Base-by-base conservation (phyloP, 1,284 basidiomycete species). In the Vanrija pseudolonga region DNA sequence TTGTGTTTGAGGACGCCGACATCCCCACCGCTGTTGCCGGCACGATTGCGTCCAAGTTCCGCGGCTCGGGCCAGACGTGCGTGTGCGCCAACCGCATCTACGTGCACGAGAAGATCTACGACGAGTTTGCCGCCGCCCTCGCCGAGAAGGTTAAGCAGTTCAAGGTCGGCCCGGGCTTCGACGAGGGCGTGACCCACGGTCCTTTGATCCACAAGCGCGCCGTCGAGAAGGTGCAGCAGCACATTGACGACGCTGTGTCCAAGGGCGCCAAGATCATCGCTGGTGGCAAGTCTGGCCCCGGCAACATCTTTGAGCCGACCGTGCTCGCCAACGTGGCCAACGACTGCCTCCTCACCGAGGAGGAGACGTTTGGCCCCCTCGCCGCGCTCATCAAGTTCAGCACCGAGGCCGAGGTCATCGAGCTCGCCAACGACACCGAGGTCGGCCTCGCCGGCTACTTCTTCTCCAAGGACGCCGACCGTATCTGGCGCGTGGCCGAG, bases 401-500 rank as follows among this genome's bases (percentile, higher is more conserved):
- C 68, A 89, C 88, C 0, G 96, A 99, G 76, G 90, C 92, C 47
- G 88, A 98, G 71, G 93, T 94, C 3, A 79, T 98, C 55, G 82
- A 82, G 65, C 78, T 88, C 53, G 94, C 95, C 28, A 98, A 99
- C 76, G 78, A 85, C 63, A 82, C 87, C 1, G 83, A 89, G 22
- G 85, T 90, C 44, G 96, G 96, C 0, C 81, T 99, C 18, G 93
- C 94, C 6, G 92, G 73, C 18, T 95, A 95, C 77, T 93, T 97
- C 80, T 97, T 85, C 79, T 91, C 90, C 43, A 80, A 88, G 56
- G 94, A 98, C 73, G 80, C 95, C 3, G 88, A 89, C 7, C 80
- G 94, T 26, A 87, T 92, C 54, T 98, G 91, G 90, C 83, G 95
- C 44, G 93, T 99, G n/a, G 91, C 93, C n/a, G 95, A 97, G 77